Evolutionary conservation across 2,329 filamentous ascomycete species (phyloP), one percentile per base, ranked within the genome.

Genomic region (Fusarium chuoi): DNA sequence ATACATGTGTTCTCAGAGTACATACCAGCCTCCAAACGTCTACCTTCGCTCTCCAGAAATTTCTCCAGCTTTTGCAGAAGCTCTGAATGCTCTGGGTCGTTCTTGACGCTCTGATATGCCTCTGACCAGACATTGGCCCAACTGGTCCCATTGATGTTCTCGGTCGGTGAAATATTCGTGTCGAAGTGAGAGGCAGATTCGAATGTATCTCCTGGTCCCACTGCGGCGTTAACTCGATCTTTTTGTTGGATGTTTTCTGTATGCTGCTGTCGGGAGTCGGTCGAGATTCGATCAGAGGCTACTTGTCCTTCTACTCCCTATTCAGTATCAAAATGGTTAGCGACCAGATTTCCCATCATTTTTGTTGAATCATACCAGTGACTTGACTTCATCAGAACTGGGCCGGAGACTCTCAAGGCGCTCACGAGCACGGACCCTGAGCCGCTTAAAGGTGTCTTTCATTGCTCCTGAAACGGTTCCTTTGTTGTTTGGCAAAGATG

Each of bases 141-240:
- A 7, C 14, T 24, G 2, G 22, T 7, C 2, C 7, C 0, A 24
- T 42, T 14, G 6, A 42, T 24, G 2, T 3, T 24, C 6, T 17
- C 41, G 14, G 1, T 7, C 1, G 22, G 13, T 7, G 12, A 8
- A 39, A 6, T 1, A 0, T 13, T 8, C 8, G 20, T 2, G 6
- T 0, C 9, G 3, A 6, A n/a, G 3, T 17, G 14, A 17, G 39
- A 1, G 6, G 14, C 1, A 17, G 22, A 11, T 1, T 1, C n/a
- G 0, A 9, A 17, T 6, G 22, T 6, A 7, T 42, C 41, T n/a
- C 22, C 9, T 22, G 3, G 8, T 2, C 0, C 12, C 8, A 20
- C 8, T 33, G 30, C 30, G 2, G 2, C 30, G 30, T 33, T 5
- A 2, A 33, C 30, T 33, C 12, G 30, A 33, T 5, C 30, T 33